Conservation (phyloP, 1,139 yeast genomes). For the Geotrichum armillariae region DNA sequence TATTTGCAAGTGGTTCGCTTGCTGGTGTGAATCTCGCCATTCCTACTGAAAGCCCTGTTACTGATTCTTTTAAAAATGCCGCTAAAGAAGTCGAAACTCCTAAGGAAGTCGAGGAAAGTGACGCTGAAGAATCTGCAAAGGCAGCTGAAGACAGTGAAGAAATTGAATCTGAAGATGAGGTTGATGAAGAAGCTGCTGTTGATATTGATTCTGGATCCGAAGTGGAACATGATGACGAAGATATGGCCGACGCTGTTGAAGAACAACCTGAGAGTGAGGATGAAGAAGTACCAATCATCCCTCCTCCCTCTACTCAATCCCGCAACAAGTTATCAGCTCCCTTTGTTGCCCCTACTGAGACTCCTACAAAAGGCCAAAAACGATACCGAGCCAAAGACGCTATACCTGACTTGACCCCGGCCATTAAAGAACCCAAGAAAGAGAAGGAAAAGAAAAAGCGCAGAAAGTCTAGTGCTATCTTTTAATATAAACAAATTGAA, state of each 20-base stretch:
- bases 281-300: conserved; percentile 1
- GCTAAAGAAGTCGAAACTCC: no score
- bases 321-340: conserved; percentile 4
- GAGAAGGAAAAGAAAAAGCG: conserved; percentile 25
- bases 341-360: background rate
- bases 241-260: conserved; percentile 6
- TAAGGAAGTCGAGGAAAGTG: no score
- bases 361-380: conserved; percentile 3
- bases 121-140: no score
- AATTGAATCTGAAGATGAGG: conserved; percentile 9
- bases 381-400: background rate
- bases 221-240: conserved; percentile 15
- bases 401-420: background rate
- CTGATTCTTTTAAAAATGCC: no score
- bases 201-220: no score
- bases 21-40: no score
- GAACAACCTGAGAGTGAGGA: conserved; percentile 6
- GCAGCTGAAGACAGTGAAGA: no score
- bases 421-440: conserved; percentile 2
- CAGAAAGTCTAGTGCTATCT: conserved; percentile 26
- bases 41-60: no score
- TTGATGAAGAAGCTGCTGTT: background rate
- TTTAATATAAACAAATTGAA: conserved; percentile 8
- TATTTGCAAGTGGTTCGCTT: no score
- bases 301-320: conserved; percentile 6